These are phyloP conservation scores for Pyrenochaeta sp. DNA, from an alignment of 2,329 filamentous ascomycete genomes.

Conservation along the genomic window DNA sequence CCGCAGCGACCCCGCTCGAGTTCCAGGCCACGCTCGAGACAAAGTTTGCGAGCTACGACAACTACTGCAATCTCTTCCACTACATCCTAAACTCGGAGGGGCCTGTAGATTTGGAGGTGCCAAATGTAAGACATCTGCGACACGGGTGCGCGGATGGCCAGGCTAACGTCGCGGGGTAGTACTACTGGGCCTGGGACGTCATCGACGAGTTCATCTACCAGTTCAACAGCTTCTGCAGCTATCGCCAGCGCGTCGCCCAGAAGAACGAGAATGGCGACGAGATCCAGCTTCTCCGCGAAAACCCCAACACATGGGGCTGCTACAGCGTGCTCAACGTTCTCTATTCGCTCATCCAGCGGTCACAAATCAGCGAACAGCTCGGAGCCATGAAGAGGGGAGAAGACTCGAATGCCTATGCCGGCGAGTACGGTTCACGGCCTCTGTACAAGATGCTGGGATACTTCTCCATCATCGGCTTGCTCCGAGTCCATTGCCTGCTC, in stretches of 20 bases:
- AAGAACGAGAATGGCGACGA: conserved; percentile 89
- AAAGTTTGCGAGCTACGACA: conserved; percentile 99
- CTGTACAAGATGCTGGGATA: conserved; percentile 99
- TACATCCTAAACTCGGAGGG: conserved; percentile 99
- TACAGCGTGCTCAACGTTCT: conserved; percentile 99
- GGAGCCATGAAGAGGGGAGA: conserved; percentile 93
- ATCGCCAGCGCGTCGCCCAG: conserved; percentile 89
- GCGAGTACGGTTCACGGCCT: conserved; percentile 92
- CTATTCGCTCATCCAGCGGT: conserved; percentile 98
- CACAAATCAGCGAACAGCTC: conserved; percentile 97
- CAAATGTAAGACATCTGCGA: conserved; percentile 75
- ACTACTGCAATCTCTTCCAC: conserved; percentile 99
- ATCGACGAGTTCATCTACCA: conserved; percentile 99
- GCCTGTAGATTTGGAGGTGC: conserved; percentile 95
- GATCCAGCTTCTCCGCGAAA: conserved; percentile 87
- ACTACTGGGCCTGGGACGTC: conserved; percentile 99
- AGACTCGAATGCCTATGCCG: conserved; percentile 84
- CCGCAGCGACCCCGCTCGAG: conserved; percentile 92
- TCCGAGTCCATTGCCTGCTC: conserved; percentile 94
- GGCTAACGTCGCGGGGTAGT: conserved; percentile 61
- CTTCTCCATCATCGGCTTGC: conserved; percentile 97
- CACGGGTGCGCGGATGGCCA: conserved; percentile 1
- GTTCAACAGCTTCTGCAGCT: conserved; percentile 99
- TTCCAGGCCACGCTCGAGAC: conserved; percentile 95
- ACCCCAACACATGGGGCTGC: conserved; percentile 99